Conservation (phyloP, 176 grass and related monocot species). For the Aegilops umbellulata region DNA sequence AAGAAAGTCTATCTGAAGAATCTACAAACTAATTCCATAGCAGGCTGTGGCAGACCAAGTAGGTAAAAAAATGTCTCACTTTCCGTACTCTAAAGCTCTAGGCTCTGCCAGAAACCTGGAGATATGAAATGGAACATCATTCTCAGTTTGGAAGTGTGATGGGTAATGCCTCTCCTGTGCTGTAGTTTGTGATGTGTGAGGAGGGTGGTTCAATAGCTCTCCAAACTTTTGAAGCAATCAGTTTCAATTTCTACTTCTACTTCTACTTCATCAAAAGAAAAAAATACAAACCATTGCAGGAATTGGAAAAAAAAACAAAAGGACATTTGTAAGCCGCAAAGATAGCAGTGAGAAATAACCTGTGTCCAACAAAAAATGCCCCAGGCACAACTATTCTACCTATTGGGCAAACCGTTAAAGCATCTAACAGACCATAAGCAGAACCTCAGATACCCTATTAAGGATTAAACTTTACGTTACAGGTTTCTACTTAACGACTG, state of each 20-base stretch:
- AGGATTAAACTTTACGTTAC: not conserved
- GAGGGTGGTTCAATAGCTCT: not conserved
- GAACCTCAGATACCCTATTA: not conserved
- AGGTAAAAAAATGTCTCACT: not conserved
- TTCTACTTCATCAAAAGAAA: not conserved
- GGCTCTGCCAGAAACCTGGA: not conserved
- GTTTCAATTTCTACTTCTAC: not conserved
- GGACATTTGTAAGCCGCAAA: not conserved
- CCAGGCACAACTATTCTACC: not conserved
- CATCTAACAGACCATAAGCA: not conserved
- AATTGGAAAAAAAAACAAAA: not conserved
- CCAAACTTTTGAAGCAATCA: not conserved
- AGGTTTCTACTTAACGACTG: not conserved
- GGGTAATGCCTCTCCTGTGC: not conserved
- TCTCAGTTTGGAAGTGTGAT: not conserved
- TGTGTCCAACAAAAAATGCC: not conserved
- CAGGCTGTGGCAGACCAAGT: not conserved
- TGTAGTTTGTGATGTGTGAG: not conserved
- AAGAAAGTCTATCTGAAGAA: not conserved
- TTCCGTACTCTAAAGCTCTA: not conserved
- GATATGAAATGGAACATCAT: not conserved
- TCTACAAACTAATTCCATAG: not conserved
- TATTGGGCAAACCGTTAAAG: slow-evolving; percentile 2
- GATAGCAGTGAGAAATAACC: not conserved
- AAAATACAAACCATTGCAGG: not conserved